Evolutionary conservation across 225 moss, liverwort and hornwort genomes (phyloP).

Genomic region (Bryoerythrophyllum caledonicum): DNA sequence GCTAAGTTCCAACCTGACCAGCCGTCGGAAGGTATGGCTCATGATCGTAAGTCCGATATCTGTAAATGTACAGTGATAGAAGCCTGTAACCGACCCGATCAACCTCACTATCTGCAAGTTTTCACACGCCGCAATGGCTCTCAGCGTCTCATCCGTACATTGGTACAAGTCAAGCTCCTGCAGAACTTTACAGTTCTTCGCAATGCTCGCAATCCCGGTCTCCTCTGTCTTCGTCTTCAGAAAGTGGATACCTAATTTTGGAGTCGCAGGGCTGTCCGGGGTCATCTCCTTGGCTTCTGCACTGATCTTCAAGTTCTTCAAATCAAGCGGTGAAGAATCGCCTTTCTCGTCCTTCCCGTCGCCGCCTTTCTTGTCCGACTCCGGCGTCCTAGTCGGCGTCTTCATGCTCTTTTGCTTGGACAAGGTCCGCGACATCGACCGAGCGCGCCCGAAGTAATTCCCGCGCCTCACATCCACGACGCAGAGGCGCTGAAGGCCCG

Average conservation of each 20-base stretch:
- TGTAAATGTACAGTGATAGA: conserved; percentile 82
- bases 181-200: conserved; percentile 65
- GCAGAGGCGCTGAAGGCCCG: conserved; percentile 79
- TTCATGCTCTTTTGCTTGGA: conserved; percentile 50
- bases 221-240: conserved; percentile 41
- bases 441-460: conserved; percentile 53
- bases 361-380: conserved; percentile 26
- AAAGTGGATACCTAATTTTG: conserved; percentile 23
- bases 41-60: conserved; percentile 94
- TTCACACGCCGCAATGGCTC: conserved; percentile 71
- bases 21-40: conserved; percentile 76
- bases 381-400: conserved; percentile 30
- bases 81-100: conserved; percentile 77
- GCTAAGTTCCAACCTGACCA: conserved; percentile 81
- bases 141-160: conserved; percentile 90
- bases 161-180: conserved; percentile 90
- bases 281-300: neutral
- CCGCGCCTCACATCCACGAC: conserved; percentile 80
- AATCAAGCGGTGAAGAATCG: conserved; percentile 24
- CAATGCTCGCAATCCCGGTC: conserved; percentile 75
- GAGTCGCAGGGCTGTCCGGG: conserved; percentile 38
- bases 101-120: conserved; percentile 84
- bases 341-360: conserved; percentile 19
- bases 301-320: conserved; percentile 33
- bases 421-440: conserved; percentile 46